Evolutionary conservation across 768 basidiomycete species (phyloP).

Genomic region (Solioccasus polychromus): DNA sequence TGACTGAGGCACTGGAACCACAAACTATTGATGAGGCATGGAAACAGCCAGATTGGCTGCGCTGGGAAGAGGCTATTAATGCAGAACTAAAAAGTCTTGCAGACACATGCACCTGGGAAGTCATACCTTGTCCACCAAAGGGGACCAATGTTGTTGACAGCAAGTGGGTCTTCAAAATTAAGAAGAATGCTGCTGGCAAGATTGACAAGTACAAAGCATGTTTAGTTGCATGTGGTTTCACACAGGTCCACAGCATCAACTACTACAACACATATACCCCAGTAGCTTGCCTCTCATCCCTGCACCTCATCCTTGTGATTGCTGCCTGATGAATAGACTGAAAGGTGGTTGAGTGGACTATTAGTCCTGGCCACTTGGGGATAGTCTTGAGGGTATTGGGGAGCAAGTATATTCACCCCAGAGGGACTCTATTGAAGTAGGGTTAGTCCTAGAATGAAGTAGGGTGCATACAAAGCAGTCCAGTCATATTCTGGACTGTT

Average conservation of each 20-base stretch:
- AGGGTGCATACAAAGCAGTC: too few species aligned
- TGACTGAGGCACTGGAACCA: background rate
- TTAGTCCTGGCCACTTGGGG: too few species aligned
- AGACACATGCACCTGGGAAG: background rate
- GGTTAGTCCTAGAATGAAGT: too few species aligned
- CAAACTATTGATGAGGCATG: background rate
- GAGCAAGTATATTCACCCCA: too few species aligned
- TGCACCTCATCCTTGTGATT: background rate
- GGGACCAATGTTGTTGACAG: slow-evolving; percentile 8
- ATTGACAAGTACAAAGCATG: slow-evolving; percentile 21
- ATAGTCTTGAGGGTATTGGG: too few species aligned
- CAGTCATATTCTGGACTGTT: too few species aligned
- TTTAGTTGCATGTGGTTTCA: background rate
- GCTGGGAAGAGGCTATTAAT: background rate
- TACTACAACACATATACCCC: background rate
- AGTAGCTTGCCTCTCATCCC: background rate
- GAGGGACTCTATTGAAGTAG: too few species aligned
- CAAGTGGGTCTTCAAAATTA: slow-evolving; percentile 43
- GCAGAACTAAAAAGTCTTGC: background rate
- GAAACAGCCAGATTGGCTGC: background rate
- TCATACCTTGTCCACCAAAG: background rate
- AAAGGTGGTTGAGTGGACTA: too few species aligned
- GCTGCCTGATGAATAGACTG: too few species aligned
- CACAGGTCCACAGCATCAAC: background rate
- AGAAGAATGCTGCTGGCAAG: slow-evolving; percentile 35